Conservation (phyloP, 768 basidiomycete species). For the Hygrophoropsis aurantiaca region DNA sequence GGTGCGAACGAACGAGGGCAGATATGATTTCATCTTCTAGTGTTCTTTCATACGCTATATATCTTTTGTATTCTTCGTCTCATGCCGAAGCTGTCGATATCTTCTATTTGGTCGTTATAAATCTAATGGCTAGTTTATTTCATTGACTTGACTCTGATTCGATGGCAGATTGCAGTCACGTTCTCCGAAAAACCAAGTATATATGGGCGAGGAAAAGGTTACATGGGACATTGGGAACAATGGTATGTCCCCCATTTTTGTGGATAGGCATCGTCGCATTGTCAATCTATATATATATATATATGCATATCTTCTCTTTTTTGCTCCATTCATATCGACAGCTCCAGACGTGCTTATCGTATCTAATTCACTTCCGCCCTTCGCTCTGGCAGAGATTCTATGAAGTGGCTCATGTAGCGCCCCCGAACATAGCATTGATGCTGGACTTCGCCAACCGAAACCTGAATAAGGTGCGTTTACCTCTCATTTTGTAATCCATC, state of each 20-base stretch:
- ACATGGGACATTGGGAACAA: slow-evolving; percentile 90
- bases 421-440: slow-evolving; percentile 63
- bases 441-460: slow-evolving; percentile 73
- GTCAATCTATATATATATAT: no score
- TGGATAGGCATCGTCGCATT: slow-evolving; percentile 1
- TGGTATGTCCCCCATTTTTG: slow-evolving; percentile 52
- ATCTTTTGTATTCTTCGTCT: no score
- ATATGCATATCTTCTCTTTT: neutral
- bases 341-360: no score
- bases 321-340: neutral
- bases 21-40: slow-evolving; percentile 37
- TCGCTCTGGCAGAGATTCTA: no score
- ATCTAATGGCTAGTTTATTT: neutral
- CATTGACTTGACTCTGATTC: neutral
- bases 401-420: neutral
- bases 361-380: no score
- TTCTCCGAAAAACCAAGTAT: slow-evolving; percentile 74
- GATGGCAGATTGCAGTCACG: slow-evolving; percentile 61
- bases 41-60: no score
- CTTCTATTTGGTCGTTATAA: no score
- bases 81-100: no score
- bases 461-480: slow-evolving; percentile 52
- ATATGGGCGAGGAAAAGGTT: slow-evolving; percentile 75
- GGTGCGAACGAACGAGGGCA: slow-evolving; percentile 65
- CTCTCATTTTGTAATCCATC: neutral